phyloP scores from a whole-genome alignment of 139 green algal genomes.

The Astrephomene gubernaculifera region DNA sequence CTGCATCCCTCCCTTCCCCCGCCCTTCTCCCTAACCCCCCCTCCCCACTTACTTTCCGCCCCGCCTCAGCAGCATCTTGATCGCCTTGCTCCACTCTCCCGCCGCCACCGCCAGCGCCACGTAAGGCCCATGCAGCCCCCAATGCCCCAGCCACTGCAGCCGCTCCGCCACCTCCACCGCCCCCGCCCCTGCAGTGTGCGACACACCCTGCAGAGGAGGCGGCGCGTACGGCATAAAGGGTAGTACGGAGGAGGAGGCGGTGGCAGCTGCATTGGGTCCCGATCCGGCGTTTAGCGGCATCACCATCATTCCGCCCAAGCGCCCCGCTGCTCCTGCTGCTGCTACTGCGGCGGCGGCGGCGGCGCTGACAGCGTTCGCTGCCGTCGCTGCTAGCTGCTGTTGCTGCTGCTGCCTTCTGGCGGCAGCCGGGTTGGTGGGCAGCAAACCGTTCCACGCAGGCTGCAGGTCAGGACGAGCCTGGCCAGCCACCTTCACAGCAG shows the following conservation, averaged over 20 bases:
- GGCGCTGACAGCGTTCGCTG: neutral
- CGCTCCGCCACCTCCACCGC: conserved; percentile 22
- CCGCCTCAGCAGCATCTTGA: conserved; percentile 40
- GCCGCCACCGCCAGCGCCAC: conserved; percentile 34
- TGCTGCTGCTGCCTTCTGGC: neutral
- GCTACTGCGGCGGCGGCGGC: neutral
- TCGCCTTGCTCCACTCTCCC: conserved; percentile 40
- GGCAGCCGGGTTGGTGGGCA: neutral
- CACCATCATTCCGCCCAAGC: too few species aligned
- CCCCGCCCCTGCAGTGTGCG: conserved; percentile 16
- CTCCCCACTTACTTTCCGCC: conserved; percentile 17
- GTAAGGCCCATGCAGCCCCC: conserved; percentile 23
- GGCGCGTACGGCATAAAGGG: conserved; percentile 41
- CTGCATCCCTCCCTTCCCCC: too few species aligned
- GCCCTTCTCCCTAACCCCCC: neutral
- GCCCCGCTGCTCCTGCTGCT: neutral
- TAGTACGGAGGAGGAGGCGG: neutral
- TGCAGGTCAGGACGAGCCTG: neutral
- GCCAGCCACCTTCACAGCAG: too few species aligned
- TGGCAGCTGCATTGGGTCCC: neutral
- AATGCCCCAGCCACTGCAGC: conserved; percentile 18
- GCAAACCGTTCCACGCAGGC: neutral
- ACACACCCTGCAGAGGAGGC: conserved; percentile 30
- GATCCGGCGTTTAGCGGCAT: too few species aligned
- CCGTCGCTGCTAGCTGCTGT: neutral